Evolutionary conservation across 306 rosid species (phyloP).

Genomic region (Biancaea sappan): DNA sequence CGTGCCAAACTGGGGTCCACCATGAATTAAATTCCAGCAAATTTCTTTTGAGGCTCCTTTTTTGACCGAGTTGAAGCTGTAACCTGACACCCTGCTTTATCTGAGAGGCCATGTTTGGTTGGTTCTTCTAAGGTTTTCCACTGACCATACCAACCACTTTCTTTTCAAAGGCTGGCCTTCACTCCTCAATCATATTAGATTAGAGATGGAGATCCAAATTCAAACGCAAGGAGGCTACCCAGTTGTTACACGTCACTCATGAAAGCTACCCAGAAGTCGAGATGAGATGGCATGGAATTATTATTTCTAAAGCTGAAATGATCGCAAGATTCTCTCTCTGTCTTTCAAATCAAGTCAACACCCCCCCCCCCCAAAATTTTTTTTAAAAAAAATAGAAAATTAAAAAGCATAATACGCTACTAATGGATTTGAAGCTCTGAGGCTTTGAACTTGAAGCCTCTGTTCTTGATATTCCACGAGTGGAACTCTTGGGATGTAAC

Average conservation of each 20-base stretch:
- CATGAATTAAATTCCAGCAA: slow-evolving; percentile 29
- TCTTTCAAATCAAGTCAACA: slow-evolving; percentile 48
- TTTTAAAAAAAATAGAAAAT: not conserved
- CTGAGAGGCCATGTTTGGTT: slow-evolving; percentile 44
- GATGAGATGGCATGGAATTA: slow-evolving; percentile 31
- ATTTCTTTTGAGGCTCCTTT: slow-evolving; percentile 46
- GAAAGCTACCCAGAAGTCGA: slow-evolving; percentile 31
- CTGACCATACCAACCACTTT: slow-evolving; percentile 35
- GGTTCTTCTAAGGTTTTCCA: slow-evolving; percentile 40
- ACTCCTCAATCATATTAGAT: slow-evolving; percentile 29
- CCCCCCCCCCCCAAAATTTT: no score
- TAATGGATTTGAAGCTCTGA: slow-evolving; percentile 22
- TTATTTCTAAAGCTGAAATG: slow-evolving; percentile 42
- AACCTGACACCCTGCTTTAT: slow-evolving; percentile 46
- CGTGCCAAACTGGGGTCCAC: slow-evolving; percentile 54
- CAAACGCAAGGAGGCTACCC: slow-evolving; percentile 3
- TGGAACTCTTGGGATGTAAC: slow-evolving; percentile 33
- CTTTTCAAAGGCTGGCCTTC: slow-evolving; percentile 33
- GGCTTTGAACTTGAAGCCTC: slow-evolving; percentile 34
- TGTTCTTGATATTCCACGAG: slow-evolving; percentile 34
- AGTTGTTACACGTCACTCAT: slow-evolving; percentile 34
- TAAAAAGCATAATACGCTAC: slow-evolving; percentile 20
- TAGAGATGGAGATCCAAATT: not conserved
- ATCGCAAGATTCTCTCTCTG: slow-evolving; percentile 44
- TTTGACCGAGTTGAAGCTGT: slow-evolving; percentile 64